Conservation (phyloP, 2,329 filamentous ascomycete genomes). For the Pseudogymnoascus sp. region DNA sequence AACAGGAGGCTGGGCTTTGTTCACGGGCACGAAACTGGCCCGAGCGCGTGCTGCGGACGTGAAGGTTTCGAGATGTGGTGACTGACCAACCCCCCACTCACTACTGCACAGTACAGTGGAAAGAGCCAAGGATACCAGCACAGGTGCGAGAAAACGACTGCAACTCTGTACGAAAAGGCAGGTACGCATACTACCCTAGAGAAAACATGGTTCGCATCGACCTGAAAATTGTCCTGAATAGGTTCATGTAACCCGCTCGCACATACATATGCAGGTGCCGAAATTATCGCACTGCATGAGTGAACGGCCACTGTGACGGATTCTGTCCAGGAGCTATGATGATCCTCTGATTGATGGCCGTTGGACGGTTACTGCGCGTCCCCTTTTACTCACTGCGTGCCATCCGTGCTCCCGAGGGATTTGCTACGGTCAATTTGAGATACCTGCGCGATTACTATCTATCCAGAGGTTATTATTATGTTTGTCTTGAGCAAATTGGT, state of each 20-base stretch:
- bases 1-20: background rate
- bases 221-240: background rate
- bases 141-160: background rate
- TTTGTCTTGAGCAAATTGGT: background rate
- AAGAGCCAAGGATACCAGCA: background rate
- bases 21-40: background rate
- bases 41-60: background rate
- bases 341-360: background rate
- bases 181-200: background rate
- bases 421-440: background rate
- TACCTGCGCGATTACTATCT: background rate
- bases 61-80: background rate
- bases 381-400: background rate
- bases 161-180: background rate
- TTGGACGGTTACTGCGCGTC: background rate
- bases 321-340: slow-evolving; percentile 5
- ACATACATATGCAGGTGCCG: background rate
- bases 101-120: background rate
- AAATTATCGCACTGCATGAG: background rate
- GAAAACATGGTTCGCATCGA: background rate
- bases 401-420: background rate
- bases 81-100: background rate
- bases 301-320: background rate
- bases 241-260: background rate
- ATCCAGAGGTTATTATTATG: background rate